A percentile compares a stretch with the other conserved stretches of the same genome.
phyloP scores from a whole-genome alignment of 768 basidiomycete species.

The Podaxis sp. region DNA sequence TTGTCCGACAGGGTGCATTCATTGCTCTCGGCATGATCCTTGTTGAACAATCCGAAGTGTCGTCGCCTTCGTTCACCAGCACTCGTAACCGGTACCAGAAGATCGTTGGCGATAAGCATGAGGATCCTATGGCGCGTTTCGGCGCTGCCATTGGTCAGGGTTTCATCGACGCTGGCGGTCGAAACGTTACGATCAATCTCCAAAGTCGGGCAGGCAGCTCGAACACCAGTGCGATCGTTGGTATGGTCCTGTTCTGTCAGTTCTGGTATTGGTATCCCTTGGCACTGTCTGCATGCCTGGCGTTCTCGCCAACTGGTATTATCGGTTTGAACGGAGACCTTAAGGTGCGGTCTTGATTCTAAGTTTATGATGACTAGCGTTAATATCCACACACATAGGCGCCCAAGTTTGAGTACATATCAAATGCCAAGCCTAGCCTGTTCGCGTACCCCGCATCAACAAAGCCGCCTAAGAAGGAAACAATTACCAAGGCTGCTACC shows the following conservation, averaged over 20 bases:
- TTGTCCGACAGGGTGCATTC: slow-evolving; percentile 97
- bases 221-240: slow-evolving; percentile 93
- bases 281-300: slow-evolving; percentile 87
- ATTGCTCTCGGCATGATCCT: slow-evolving; percentile 96
- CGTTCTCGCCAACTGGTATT: slow-evolving; percentile 94
- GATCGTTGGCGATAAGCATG: slow-evolving; percentile 94
- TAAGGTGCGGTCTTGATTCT: slow-evolving; percentile 47
- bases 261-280: slow-evolving; percentile 99
- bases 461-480: slow-evolving; percentile 91
- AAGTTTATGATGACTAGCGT: not conserved
- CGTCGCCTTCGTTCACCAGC: slow-evolving; percentile 76
- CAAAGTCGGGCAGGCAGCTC: slow-evolving; percentile 91
- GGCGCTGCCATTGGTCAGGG: slow-evolving; percentile 96
- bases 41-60: slow-evolving; percentile 92
- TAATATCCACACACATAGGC: slow-evolving; percentile 45
- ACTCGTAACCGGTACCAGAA: slow-evolving; percentile 86
- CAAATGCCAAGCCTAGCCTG: slow-evolving; percentile 85
- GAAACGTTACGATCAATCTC: slow-evolving; percentile 93
- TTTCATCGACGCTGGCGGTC: slow-evolving; percentile 95
- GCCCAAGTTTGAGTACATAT: slow-evolving; percentile 91
- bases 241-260: slow-evolving; percentile 97
- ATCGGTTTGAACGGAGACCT: slow-evolving; percentile 88
- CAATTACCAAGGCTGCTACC: slow-evolving; percentile 87
- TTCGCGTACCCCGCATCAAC: slow-evolving; percentile 90
- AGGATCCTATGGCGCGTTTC: slow-evolving; percentile 98